phyloP scores from a whole-genome alignment of 23 red algal species.

The Gracilaria vermiculophylla region DNA sequence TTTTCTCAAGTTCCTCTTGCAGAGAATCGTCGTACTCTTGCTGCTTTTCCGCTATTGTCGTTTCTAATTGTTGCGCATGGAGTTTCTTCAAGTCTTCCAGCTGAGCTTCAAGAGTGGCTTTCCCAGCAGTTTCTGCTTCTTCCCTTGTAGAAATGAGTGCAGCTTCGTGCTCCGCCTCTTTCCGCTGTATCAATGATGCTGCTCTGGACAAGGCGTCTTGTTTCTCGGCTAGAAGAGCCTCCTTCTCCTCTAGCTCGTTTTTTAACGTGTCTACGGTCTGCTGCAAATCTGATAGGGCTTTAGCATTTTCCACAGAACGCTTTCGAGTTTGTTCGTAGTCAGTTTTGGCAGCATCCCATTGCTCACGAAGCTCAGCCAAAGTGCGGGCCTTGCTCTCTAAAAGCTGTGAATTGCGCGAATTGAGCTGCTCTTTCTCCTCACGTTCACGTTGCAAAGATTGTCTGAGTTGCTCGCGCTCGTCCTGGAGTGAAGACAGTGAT shows the following conservation, averaged over 20 bases:
- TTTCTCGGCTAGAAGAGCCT: slow-evolving; percentile 4
- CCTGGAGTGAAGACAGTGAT: background rate
- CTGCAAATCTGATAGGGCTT: background rate
- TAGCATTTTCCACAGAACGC: background rate
- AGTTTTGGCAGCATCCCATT: slow-evolving; percentile 46
- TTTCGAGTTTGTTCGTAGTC: slow-evolving; percentile 2
- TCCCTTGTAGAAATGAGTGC: background rate
- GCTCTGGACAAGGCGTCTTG: background rate
- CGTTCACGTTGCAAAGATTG: slow-evolving; percentile 21
- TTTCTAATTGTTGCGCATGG: slow-evolving; percentile 20
- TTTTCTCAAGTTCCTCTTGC: background rate
- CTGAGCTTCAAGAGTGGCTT: slow-evolving; percentile 2
- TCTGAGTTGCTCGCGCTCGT: slow-evolving; percentile 36
- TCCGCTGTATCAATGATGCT: background rate
- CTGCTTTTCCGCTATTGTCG: background rate
- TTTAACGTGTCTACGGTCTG: background rate
- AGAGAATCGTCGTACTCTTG: background rate
- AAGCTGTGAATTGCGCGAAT: slow-evolving; percentile 54
- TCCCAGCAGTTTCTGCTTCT: background rate
- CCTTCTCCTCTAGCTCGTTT: slow-evolving; percentile 15
- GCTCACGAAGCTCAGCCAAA: slow-evolving; percentile 40
- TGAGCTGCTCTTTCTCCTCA: slow-evolving; percentile 16
- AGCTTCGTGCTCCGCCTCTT: background rate
- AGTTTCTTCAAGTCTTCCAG: background rate
- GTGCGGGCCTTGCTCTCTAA: slow-evolving; percentile 52